Percentiles rank a stretch among this genome's conserved stretches.
Conservation (phyloP, 768 basidiomycete species). For the Chiua virens region DNA sequence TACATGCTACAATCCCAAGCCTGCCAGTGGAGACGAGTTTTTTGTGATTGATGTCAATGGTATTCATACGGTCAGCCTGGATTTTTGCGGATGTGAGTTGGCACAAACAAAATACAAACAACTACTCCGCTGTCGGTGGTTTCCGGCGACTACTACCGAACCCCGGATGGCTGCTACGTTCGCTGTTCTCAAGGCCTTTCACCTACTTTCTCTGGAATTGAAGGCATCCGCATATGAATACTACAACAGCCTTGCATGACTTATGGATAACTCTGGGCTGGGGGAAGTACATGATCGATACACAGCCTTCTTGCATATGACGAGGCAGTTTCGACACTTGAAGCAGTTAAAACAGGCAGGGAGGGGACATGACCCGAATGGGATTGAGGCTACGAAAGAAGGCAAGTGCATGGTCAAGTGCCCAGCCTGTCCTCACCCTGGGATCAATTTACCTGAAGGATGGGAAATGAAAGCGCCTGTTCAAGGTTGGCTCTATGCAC, state of each 20-base stretch:
- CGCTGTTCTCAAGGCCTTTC: background rate
- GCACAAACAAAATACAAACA: background rate
- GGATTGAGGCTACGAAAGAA: no score
- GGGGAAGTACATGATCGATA: no score
- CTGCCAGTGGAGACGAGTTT: conserved; percentile 5
- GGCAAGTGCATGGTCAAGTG: no score
- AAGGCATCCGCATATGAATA: background rate
- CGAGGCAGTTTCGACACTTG: background rate
- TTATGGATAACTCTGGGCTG: no score
- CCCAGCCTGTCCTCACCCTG: no score
- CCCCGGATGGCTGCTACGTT: background rate
- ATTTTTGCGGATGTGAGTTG: conserved; percentile 21
- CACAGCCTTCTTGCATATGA: background rate
- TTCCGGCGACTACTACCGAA: background rate
- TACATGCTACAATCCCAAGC: background rate
- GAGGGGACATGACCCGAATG: no score
- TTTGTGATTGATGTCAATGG: conserved; percentile 26
- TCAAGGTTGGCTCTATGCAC: no score
- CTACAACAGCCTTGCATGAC: no score
- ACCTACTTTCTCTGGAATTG: background rate
- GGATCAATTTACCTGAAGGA: no score
- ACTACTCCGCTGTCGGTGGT: background rate
- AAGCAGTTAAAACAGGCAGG: no score
- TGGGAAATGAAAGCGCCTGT: no score
- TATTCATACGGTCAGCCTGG: conserved; percentile 11